Evolutionary conservation across 179 eudicot species (phyloP), one percentile per base, ranked within the genome.

Genomic region (Silene noctiflora): DNA sequence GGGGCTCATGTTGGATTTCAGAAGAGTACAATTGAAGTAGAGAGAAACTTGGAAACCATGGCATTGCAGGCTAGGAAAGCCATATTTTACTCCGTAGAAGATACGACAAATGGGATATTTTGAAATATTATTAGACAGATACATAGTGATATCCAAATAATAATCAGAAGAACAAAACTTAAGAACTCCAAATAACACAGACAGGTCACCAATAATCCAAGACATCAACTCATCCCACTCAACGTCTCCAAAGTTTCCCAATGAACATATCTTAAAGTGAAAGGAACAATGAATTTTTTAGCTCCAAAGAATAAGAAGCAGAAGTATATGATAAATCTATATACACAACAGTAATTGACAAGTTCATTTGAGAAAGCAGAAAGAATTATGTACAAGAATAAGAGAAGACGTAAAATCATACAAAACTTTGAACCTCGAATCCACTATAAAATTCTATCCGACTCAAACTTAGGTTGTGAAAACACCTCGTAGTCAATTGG

Each of bases 401-500:
- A 46, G 6, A n/a, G 20, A 48, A 71, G 62, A 62, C 25, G n/a
- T 48, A 19, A 13, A 77, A 63, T 67, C 22, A 78, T 24, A 68
- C 51, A 46, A 67, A 81, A 82, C 35, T 77, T 80, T 63, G 27
- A 35, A 16, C 59, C 14, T 12, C 31, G 61, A 22, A 83, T 85
- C 73, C 83, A 77, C 77, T 60, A 67, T 84, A 81, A 79, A 68
- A 78, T n/a, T 29, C 88, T 80, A 80, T 95, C 99, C 97, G 95
- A 89, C 77, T 89, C 97, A 83, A 95, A 93, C 59, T 88, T 85
- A 46, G 99, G 99, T 83, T 90, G 87, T 63, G 99, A 89, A 63
- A 82, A 89, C 33, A 88, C 88, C 90, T 95, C 99, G 75, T 93
- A 95, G 83, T 95, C 99, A 70, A 89, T 83, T 4, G 92, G 89